Evolutionary conservation across 129 eudicot genomes (phyloP).

Genomic region (Deinandra increscens): DNA sequence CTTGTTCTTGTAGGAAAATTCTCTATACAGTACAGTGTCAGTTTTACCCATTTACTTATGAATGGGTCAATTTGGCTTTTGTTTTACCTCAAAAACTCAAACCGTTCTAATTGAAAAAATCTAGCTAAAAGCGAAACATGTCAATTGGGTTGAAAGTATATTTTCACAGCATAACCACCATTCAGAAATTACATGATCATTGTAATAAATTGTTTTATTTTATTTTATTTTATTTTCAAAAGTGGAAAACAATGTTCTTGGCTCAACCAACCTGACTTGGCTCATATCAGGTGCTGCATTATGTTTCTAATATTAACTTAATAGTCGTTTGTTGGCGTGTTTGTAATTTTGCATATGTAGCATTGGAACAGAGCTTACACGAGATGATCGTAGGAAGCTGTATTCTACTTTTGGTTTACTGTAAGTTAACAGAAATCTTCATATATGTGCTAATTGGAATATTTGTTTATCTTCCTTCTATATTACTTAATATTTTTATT

Average conservation of each 20-base stretch:
- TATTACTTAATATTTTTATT: background rate
- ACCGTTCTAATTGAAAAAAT: background rate
- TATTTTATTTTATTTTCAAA: background rate
- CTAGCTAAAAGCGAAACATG: background rate
- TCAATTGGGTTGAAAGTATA: background rate
- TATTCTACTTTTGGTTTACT: slow-evolving; percentile 87
- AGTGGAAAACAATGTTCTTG: background rate
- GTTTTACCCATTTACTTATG: background rate
- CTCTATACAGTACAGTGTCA: background rate
- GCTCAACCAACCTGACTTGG: background rate
- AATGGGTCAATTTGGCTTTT: background rate
- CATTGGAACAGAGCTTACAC: slow-evolving; percentile 95
- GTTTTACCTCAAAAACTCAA: slow-evolving; percentile 2
- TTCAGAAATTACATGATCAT: background rate
- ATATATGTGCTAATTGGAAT: background rate
- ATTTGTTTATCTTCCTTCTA: background rate
- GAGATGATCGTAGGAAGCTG: slow-evolving; percentile 88
- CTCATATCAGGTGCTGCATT: background rate
- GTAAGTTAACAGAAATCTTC: slow-evolving; percentile 44
- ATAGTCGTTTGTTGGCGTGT: background rate
- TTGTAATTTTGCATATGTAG: slow-evolving; percentile 38
- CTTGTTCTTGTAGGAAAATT: background rate
- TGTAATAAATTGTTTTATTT: background rate
- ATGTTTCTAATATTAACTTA: background rate
- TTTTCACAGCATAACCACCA: background rate